Conservation (phyloP, 2,329 filamentous ascomycete genomes). For the Penicillium sp. region DNA sequence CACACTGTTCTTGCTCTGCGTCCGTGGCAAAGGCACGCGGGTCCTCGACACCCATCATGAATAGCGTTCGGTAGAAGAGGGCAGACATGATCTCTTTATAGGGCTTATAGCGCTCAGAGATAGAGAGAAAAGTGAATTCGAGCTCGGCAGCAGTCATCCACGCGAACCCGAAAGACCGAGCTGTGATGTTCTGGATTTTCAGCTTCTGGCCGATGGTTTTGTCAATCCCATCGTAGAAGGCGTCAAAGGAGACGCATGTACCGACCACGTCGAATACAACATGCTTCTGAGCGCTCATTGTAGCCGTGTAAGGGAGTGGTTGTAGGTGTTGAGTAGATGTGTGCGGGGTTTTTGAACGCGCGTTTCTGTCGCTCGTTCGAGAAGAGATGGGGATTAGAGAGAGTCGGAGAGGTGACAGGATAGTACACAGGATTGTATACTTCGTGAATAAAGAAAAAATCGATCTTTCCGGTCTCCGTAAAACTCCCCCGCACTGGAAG, state of each 20-base stretch:
- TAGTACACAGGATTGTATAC: too few relatives aligned
- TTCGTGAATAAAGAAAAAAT: too few relatives aligned
- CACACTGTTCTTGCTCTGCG: slow-evolving; percentile 43
- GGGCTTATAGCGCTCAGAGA: slow-evolving; percentile 45
- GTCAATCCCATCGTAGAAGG: slow-evolving; percentile 45
- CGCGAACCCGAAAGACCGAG: slow-evolving; percentile 46
- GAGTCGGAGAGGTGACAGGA: too few relatives aligned
- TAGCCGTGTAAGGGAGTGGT: too few relatives aligned
- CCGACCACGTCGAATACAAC: slow-evolving; percentile 59
- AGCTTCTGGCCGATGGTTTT: slow-evolving; percentile 39
- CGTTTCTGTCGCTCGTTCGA: too few relatives aligned
- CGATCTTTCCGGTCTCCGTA: too few relatives aligned
- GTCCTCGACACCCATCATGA: slow-evolving; percentile 44
- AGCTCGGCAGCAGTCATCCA: slow-evolving; percentile 52
- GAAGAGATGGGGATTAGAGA: too few relatives aligned
- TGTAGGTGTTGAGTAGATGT: too few relatives aligned
- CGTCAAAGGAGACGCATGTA: slow-evolving; percentile 51
- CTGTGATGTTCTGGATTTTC: slow-evolving; percentile 34
- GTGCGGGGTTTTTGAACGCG: too few relatives aligned
- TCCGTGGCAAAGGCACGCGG: slow-evolving; percentile 45
- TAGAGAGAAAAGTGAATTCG: slow-evolving; percentile 52
- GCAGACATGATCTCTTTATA: slow-evolving; percentile 47
- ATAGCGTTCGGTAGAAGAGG: slow-evolving; percentile 51
- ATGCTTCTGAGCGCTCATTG: slow-evolving; percentile 49
- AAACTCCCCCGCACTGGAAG: too few relatives aligned